Evolutionary conservation across 2,329 filamentous ascomycete genomes (phyloP).

Genomic region (Pyrenochaeta sp.): DNA sequence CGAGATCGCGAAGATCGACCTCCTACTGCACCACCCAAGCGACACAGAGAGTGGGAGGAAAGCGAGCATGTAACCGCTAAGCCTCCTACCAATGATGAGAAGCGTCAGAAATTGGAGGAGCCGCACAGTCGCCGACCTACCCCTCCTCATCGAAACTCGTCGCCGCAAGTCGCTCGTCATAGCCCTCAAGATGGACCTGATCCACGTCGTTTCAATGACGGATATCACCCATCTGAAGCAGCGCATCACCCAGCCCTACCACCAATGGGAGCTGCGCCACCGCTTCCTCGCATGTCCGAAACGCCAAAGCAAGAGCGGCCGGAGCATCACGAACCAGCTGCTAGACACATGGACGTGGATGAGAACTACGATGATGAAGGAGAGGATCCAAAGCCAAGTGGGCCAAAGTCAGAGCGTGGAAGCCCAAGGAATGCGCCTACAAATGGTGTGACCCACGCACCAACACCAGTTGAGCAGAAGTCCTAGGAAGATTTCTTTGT

Average conservation of each 20-base stretch:
- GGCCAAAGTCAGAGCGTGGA: constrained; percentile 53
- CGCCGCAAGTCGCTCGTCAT: constrained; percentile 72
- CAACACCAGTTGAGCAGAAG: constrained; percentile 47
- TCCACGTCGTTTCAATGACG: constrained; percentile 72
- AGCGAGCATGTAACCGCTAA: constrained; percentile 78
- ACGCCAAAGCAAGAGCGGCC: constrained; percentile 50
- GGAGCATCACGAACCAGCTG: constrained; percentile 76
- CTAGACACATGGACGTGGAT: constrained; percentile 94
- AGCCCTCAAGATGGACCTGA: constrained; percentile 71
- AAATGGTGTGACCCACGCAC: constrained; percentile 43
- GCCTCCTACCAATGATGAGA: constrained; percentile 81
- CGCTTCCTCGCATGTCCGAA: constrained; percentile 62
- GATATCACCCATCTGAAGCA: constrained; percentile 90
- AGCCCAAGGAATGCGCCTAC: constrained; percentile 50
- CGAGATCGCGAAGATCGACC: constrained; percentile 76
- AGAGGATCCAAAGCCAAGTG: constrained; percentile 74
- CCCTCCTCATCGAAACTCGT: constrained; percentile 55
- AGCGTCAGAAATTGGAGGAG: constrained; percentile 84
- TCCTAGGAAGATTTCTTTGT: constrained; percentile 23
- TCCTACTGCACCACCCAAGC: constrained; percentile 76
- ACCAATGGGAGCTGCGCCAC: constrained; percentile 54
- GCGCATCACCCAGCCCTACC: constrained; percentile 80
- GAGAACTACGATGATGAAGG: constrained; percentile 97
- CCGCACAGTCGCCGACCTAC: constrained; percentile 74
- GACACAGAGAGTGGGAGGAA: constrained; percentile 91